Conservation (phyloP, 345 rosid genomes). For the Iberis pinnata region DNA sequence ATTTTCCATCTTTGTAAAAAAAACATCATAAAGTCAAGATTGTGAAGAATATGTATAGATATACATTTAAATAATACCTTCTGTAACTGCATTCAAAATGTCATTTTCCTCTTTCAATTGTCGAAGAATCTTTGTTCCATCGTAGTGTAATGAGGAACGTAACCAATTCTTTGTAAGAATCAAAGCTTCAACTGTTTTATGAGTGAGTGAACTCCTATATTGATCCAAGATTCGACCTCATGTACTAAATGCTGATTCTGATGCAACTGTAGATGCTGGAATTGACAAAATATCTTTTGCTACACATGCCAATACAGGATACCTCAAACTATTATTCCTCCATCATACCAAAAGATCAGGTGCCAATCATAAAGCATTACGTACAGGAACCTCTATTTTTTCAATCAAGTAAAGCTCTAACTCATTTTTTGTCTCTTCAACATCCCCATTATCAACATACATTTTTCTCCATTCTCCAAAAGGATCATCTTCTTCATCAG, state of each 20-base stretch:
- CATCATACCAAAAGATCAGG: not conserved
- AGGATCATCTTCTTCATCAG: slow-evolving; percentile 6
- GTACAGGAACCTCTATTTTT: not conserved
- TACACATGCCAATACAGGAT: too few species aligned
- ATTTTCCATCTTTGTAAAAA: too few species aligned
- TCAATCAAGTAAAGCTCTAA: not conserved
- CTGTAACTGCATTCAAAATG: not conserved
- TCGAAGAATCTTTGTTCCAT: not conserved
- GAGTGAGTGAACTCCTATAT: not conserved
- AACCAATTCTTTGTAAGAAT: not conserved
- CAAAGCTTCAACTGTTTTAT: not conserved
- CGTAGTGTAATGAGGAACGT: not conserved
- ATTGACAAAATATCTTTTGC: too few species aligned
- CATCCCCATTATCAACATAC: not conserved
- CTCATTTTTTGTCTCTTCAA: not conserved
- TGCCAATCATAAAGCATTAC: not conserved
- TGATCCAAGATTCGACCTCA: not conserved
- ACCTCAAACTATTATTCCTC: too few species aligned
- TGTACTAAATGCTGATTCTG: too few species aligned
- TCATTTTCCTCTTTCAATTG: not conserved
- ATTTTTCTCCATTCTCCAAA: too few species aligned
- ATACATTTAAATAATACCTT: not conserved
- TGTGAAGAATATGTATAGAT: not conserved
- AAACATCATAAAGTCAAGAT: too few species aligned
- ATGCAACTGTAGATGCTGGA: too few species aligned